These are phyloP conservation scores for Erysimum cheiri DNA, from an alignment of 441 rosid species.

Conservation along the genomic window DNA sequence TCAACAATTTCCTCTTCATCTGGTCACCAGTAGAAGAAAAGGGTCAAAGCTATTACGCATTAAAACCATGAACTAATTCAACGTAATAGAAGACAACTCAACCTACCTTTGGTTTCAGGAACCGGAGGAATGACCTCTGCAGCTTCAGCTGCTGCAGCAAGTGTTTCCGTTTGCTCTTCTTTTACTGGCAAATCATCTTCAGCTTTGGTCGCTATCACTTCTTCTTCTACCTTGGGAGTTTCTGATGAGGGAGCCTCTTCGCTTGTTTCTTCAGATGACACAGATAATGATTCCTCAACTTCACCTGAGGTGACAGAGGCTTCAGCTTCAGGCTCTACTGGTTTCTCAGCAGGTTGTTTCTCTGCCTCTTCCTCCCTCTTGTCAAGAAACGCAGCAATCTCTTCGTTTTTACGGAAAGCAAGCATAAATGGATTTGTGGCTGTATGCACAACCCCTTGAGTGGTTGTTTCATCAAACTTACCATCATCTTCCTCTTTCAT, in stretches of 20 bases:
- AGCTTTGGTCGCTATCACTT: slow-evolving; percentile 46
- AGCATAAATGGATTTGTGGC: slow-evolving; percentile 80
- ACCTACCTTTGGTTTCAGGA: slow-evolving; percentile 53
- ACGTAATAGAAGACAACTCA: slow-evolving; percentile 17
- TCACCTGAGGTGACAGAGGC: slow-evolving; percentile 32
- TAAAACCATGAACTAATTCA: slow-evolving; percentile 21
- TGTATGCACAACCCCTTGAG: slow-evolving; percentile 64
- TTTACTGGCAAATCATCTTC: slow-evolving; percentile 42
- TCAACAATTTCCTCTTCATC: slow-evolving; percentile 47
- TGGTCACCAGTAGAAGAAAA: slow-evolving; percentile 32
- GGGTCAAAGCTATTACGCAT: slow-evolving; percentile 15
- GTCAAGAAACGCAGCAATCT: slow-evolving; percentile 74
- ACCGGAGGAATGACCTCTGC: slow-evolving; percentile 46
- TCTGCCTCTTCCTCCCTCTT: slow-evolving; percentile 63
- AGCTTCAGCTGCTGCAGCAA: slow-evolving; percentile 44
- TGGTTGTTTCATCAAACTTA: slow-evolving; percentile 48
- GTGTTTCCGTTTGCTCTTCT: slow-evolving; percentile 48
- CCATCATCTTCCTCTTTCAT: slow-evolving; percentile 75
- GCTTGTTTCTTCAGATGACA: slow-evolving; percentile 48
- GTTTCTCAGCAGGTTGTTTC: slow-evolving; percentile 42
- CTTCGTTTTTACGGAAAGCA: slow-evolving; percentile 80
- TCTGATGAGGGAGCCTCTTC: slow-evolving; percentile 50
- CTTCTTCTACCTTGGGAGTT: slow-evolving; percentile 45
- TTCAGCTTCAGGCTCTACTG: slow-evolving; percentile 41
- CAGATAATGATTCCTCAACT: slow-evolving; percentile 39